Evolutionary conservation across 2,329 filamentous ascomycete species (phyloP), one percentile per base, ranked within the genome.

Genomic region (Beauveria varroae): DNA sequence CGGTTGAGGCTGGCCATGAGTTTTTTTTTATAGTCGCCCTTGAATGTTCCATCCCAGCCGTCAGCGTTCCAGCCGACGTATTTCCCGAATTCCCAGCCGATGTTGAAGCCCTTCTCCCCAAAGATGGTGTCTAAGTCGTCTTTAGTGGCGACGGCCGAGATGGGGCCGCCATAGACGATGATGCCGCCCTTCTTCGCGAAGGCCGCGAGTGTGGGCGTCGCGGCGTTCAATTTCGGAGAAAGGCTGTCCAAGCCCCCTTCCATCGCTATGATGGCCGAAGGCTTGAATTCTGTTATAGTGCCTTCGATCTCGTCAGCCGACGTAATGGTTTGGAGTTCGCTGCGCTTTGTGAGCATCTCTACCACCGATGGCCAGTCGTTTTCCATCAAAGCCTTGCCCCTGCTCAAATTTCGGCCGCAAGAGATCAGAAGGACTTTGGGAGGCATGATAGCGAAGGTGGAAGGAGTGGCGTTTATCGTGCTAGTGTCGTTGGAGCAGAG

Each of bases 161-260:
- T 37, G 26, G 49, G 28, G 28, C n/a, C 54, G 12, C 10, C 7
- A 7, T 40, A 51, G 46, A 58, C 3, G 46, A 58, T 46, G 10
- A 1, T 58, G 46, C 56, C 56, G 22, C 56, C 56, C 6, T 22
- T 12, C 28, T 20, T 3, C 7, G 18, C 44, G 44, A 43, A 51
- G 2, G 2, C 7, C 8, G 16, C 14, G 30, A 58, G n/a, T 5
- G 1, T 12, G 5, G 12, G 14, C 34, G 34, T 37, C 34, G 2
- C 1, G 12, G 12, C 3, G 5, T 5, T 37, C 12, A 37, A 37
- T 0, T 5, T 5, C 30, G 10, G 1, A 1, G 12, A 3, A 9
- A 30, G 30, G 2, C 3, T 1, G 3, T 1, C 1, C 3, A 3
- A 10, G 30, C 30, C 30, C 9, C 9, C 30, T 30, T 30, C 30